Conservation (phyloP, 305 asterid species). For the Petunia hybrid region DNA sequence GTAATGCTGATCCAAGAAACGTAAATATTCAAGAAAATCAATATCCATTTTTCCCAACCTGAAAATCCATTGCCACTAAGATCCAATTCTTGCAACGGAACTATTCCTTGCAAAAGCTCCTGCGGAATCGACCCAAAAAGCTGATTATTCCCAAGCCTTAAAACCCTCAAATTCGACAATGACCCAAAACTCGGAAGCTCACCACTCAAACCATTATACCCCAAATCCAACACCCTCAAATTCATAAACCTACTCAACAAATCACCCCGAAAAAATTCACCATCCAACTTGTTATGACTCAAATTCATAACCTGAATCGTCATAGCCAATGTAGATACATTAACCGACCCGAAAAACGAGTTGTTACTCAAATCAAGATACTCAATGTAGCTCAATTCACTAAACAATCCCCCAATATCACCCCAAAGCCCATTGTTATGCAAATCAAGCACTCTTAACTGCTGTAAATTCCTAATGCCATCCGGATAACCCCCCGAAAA, state of each 20-base stretch:
- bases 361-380: conserved; percentile 80
- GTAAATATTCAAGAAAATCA: neutral
- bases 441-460: conserved; percentile 77
- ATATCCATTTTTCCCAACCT: conserved; percentile 49
- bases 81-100: conserved; percentile 76
- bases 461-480: conserved; percentile 73
- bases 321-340: conserved; percentile 71
- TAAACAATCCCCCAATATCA: conserved; percentile 55
- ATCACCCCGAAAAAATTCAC: conserved; percentile 62
- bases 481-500: conserved; percentile 65
- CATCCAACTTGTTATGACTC: conserved; percentile 68
- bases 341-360: conserved; percentile 66
- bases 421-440: conserved; percentile 66
- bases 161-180: conserved; percentile 62
- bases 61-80: conserved; percentile 80
- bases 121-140: conserved; percentile 64
- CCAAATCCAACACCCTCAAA: conserved; percentile 73
- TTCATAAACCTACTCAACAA: conserved; percentile 63
- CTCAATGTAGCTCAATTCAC: conserved; percentile 67
- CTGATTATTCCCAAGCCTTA: conserved; percentile 69
- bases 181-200: conserved; percentile 64
- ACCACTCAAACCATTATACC: conserved; percentile 63
- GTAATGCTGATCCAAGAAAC: conserved; percentile 17
- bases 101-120: conserved; percentile 67
- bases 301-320: conserved; percentile 65